These are phyloP conservation scores for Dendrobium officinale DNA, from an alignment of 106 monocot species.

Conservation along the genomic window DNA sequence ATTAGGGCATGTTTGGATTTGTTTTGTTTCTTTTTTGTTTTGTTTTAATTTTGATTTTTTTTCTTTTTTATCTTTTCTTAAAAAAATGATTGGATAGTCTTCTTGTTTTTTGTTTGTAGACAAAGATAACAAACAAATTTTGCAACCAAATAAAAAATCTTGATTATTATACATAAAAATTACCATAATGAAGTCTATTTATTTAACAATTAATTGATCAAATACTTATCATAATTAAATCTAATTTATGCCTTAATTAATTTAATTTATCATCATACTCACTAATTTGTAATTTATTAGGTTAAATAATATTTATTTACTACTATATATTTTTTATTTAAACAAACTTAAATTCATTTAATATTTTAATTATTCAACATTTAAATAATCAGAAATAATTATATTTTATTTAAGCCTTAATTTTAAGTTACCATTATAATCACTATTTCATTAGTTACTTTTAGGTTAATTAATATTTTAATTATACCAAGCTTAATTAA, in stretches of 20 bases:
- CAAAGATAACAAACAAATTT: neutral
- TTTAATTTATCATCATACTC: neutral
- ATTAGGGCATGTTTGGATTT: neutral
- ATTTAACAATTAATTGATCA: neutral
- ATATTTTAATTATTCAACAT: neutral
- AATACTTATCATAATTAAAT: neutral
- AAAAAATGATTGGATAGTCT: neutral
- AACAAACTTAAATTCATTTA: neutral
- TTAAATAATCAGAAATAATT: neutral
- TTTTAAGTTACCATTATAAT: neutral
- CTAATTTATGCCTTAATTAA: neutral
- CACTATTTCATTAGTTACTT: neutral
- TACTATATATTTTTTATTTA: neutral
- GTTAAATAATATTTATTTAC: neutral
- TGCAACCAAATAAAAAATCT: neutral
- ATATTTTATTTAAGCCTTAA: no score
- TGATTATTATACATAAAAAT: neutral
- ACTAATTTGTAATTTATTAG: neutral
- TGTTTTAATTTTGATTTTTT: neutral
- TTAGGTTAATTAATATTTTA: neutral
- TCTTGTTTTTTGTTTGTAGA: neutral
- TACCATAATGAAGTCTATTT: neutral
- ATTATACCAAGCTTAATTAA: neutral
- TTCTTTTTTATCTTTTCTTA: neutral
- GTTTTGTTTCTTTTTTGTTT: neutral